A percentile compares a stretch with the other conserved stretches of the same genome.
These are phyloP conservation scores for Boletus edulis DNA, from an alignment of 768 basidiomycete genomes.

Conservation along the genomic window DNA sequence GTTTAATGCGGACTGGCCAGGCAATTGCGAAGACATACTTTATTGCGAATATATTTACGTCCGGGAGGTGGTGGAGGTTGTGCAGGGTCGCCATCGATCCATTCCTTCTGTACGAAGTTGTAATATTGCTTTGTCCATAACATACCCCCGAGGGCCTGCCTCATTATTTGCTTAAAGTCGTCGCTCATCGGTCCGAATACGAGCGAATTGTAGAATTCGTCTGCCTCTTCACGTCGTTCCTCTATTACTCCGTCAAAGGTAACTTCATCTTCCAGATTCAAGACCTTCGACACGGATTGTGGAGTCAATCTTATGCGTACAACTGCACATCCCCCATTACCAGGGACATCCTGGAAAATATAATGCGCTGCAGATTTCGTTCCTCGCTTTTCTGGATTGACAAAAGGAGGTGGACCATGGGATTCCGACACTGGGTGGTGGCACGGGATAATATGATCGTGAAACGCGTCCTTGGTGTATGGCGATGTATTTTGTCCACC, in stretches of 20 bases:
- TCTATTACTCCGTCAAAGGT: constrained; percentile 88
- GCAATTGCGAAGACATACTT: constrained; percentile 41
- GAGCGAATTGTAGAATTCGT: constrained; percentile 89
- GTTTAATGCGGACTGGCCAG: background rate
- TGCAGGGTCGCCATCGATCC: constrained; percentile 93
- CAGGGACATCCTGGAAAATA: constrained; percentile 80
- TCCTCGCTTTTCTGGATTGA: constrained; percentile 84
- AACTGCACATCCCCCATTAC: constrained; percentile 90
- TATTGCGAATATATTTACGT: constrained; percentile 81
- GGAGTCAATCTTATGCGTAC: constrained; percentile 93
- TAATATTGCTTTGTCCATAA: constrained; percentile 99
- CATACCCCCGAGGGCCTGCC: constrained; percentile 96
- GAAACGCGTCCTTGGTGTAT: constrained; percentile 96
- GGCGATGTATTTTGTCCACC: constrained; percentile 79
- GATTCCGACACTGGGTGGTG: constrained; percentile 58
- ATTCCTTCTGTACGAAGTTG: constrained; percentile 93
- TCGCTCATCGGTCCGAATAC: constrained; percentile 84
- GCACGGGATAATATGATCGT: constrained; percentile 89
- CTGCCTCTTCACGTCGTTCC: constrained; percentile 87
- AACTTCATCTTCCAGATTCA: constrained; percentile 82
- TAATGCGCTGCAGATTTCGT: constrained; percentile 97
- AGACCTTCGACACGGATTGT: constrained; percentile 66
- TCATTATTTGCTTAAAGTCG: constrained; percentile 93
- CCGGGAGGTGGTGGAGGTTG: constrained; percentile 94
- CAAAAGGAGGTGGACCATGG: constrained; percentile 40